Conservation (phyloP, 768 basidiomycete genomes). For the Mrakia blollopis region DNA sequence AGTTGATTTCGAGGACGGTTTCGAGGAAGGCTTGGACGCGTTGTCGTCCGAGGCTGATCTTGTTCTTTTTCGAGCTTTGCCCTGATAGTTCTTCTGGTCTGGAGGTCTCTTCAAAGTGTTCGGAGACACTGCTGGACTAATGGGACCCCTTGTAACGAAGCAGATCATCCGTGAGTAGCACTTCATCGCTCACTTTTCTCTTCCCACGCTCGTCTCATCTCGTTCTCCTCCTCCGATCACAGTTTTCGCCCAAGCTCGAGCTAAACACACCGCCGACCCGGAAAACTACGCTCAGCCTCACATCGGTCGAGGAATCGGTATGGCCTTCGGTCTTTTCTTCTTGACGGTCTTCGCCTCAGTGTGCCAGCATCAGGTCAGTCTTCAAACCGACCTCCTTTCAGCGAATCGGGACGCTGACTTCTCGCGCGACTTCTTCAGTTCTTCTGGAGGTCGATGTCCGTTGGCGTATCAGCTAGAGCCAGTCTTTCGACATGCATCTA, state of each 20-base stretch:
- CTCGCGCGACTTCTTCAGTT: slow-evolving; percentile 33
- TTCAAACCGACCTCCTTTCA: background rate
- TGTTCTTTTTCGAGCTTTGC: background rate
- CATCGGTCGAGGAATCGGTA: slow-evolving; percentile 41
- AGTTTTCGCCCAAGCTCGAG: slow-evolving; percentile 37
- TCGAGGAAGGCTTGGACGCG: background rate
- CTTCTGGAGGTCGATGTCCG: slow-evolving; percentile 44
- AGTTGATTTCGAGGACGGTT: background rate
- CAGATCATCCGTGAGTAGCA: slow-evolving; percentile 35
- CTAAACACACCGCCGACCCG: background rate
- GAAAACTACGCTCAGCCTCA: slow-evolving; percentile 27
- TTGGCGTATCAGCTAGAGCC: slow-evolving; percentile 39
- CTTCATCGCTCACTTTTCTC: no score
- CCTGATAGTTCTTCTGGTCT: background rate
- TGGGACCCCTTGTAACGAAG: slow-evolving; percentile 45
- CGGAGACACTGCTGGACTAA: slow-evolving; percentile 40
- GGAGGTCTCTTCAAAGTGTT: slow-evolving; percentile 41
- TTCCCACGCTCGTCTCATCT: no score
- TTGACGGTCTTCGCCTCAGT: slow-evolving; percentile 39
- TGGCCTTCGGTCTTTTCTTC: slow-evolving; percentile 42
- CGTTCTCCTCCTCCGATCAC: no score
- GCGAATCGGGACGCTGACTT: background rate
- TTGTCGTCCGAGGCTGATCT: background rate
- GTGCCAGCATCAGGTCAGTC: slow-evolving; percentile 37
- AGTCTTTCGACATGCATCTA: slow-evolving; percentile 40